phyloP scores from a whole-genome alignment of 352 stramenopile species.

The Phytophthora colocasiae region DNA sequence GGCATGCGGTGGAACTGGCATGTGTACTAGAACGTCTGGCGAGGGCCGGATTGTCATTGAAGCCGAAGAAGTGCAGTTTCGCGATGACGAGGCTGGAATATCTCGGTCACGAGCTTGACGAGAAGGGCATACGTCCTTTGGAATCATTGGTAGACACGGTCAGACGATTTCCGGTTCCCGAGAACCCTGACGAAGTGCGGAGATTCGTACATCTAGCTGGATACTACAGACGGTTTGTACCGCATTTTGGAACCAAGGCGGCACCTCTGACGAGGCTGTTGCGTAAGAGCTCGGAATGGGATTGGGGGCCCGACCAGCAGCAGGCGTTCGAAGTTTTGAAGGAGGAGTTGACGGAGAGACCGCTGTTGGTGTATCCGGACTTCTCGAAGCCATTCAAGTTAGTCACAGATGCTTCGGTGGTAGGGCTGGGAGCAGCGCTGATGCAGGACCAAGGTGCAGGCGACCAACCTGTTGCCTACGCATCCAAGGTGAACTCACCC shows the following conservation, averaged over 20 bases:
- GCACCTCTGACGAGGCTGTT: constrained; percentile 29
- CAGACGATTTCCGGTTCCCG: constrained; percentile 4
- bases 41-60: no score
- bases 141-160: constrained; percentile 12
- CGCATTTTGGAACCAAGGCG: constrained; percentile 18
- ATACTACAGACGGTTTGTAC: constrained; percentile 38
- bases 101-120: no score
- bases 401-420: constrained; percentile 30
- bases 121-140: no score
- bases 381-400: constrained; percentile 34
- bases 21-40: background rate
- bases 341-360: background rate
- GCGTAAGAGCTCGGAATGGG: constrained; percentile 22
- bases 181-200: constrained; percentile 5
- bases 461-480: constrained; percentile 24
- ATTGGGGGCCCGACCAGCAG: constrained; percentile 30
- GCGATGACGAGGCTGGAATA: no score
- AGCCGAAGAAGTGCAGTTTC: no score
- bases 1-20: background rate
- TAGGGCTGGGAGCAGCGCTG: constrained; percentile 26
- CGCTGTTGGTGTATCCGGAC: constrained; percentile 29
- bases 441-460: constrained; percentile 27
- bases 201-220: constrained; percentile 36
- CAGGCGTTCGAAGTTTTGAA: constrained; percentile 13
- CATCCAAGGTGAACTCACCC: constrained; percentile 24